Conservation (phyloP, 805 yeast genomes). For the Yamadazyma insecticola region DNA sequence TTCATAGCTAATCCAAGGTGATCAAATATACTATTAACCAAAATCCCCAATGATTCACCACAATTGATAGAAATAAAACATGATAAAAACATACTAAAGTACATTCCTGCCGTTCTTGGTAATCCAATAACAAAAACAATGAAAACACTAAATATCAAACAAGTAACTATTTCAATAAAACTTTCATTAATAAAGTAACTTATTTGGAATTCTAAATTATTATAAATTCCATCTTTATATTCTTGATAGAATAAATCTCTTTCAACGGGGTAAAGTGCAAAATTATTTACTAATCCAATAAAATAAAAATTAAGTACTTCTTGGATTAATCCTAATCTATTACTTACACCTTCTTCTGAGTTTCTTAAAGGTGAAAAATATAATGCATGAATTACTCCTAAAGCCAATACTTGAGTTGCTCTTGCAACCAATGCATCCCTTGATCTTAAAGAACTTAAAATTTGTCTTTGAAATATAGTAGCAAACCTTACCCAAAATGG, state of each 20-base stretch:
- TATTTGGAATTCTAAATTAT: slow-evolving; percentile 56
- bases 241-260: slow-evolving; percentile 76
- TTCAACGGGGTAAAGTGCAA: slow-evolving; percentile 71
- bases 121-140: slow-evolving; percentile 69
- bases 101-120: slow-evolving; percentile 63
- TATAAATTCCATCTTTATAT: slow-evolving; percentile 66
- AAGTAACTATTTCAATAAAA: slow-evolving; percentile 62
- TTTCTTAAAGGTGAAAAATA: slow-evolving; percentile 48
- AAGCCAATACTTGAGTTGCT: slow-evolving; percentile 56
- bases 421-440: slow-evolving; percentile 61
- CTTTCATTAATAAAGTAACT: slow-evolving; percentile 58
- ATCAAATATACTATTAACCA: slow-evolving; percentile 66
- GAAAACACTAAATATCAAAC: slow-evolving; percentile 55
- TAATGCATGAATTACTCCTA: slow-evolving; percentile 62
- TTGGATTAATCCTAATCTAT: slow-evolving; percentile 73
- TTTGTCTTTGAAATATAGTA: slow-evolving; percentile 29
- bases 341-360: slow-evolving; percentile 47
- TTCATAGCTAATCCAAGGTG: slow-evolving; percentile 82
- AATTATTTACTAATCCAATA: slow-evolving; percentile 74
- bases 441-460: slow-evolving; percentile 29
- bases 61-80: slow-evolving; percentile 55
- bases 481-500: slow-evolving; percentile 24
- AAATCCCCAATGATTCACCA: slow-evolving; percentile 83
- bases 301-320: slow-evolving; percentile 69
- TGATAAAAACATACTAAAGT: slow-evolving; percentile 57